Percentiles rank a stretch among this genome's conserved stretches.
These are phyloP conservation scores for Suhomyces sp. DNA, from an alignment of 805 yeast species.

Conservation along the genomic window DNA sequence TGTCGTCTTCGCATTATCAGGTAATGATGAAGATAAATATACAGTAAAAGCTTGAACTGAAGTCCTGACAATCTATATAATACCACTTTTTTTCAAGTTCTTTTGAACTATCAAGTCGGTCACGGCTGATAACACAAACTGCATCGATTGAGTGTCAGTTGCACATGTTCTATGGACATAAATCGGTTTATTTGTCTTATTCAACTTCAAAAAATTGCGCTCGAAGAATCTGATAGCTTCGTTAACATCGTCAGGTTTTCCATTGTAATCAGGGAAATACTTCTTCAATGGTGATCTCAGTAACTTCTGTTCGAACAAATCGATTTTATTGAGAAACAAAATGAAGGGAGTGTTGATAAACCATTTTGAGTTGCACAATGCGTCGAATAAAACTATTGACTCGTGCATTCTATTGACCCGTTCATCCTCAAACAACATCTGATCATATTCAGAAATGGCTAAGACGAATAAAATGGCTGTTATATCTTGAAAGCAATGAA, in stretches of 20 bases:
- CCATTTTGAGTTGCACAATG: constrained; percentile 83
- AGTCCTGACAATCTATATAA: constrained; percentile 44
- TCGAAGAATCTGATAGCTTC: constrained; percentile 75
- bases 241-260: constrained; percentile 58
- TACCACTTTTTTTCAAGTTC: constrained; percentile 75
- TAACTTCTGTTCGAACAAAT: constrained; percentile 73
- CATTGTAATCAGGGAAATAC: constrained; percentile 78
- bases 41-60: too few species aligned
- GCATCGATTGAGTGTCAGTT: constrained; percentile 86
- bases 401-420: constrained; percentile 89
- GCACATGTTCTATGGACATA: constrained; percentile 95
- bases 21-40: too few species aligned
- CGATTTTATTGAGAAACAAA: constrained; percentile 85
- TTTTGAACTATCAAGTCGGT: constrained; percentile 88
- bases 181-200: constrained; percentile 68
- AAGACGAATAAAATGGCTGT: constrained; percentile 85
- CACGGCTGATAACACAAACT: constrained; percentile 86
- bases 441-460: constrained; percentile 92
- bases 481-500: constrained; percentile 88
- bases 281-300: constrained; percentile 60
- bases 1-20: too few species aligned
- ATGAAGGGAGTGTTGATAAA: constrained; percentile 84
- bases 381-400: constrained; percentile 77
- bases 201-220: constrained; percentile 58
- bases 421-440: constrained; percentile 85